These are phyloP conservation scores for Alternaria metachromatica DNA, from an alignment of 2,329 filamentous ascomycete genomes.

Conservation along the genomic window DNA sequence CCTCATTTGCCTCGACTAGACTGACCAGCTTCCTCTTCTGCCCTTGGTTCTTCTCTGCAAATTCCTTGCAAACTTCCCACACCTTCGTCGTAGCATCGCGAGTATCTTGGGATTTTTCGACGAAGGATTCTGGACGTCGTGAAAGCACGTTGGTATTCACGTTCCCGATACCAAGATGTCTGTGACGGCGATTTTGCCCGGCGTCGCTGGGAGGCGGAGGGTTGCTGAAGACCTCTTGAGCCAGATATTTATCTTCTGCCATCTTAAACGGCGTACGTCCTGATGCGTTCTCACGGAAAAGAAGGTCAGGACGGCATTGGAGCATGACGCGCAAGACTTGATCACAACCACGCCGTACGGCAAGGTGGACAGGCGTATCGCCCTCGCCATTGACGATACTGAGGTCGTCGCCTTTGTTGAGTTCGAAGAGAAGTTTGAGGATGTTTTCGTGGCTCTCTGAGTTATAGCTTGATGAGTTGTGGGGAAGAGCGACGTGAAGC, in stretches of 20 bases:
- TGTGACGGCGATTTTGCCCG: background rate
- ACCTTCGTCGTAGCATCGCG: constrained; percentile 30
- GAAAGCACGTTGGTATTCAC: background rate
- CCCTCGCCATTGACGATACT: constrained; percentile 68
- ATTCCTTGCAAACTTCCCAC: constrained; percentile 48
- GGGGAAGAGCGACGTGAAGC: constrained; percentile 10
- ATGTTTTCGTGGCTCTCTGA: constrained; percentile 2
- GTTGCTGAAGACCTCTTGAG: constrained; percentile 35
- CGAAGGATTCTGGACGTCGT: constrained; percentile 25
- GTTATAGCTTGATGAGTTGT: background rate
- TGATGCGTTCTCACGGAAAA: constrained; percentile 76
- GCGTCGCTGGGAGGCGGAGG: constrained; percentile 16
- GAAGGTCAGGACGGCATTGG: constrained; percentile 62
- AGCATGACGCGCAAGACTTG: constrained; percentile 58
- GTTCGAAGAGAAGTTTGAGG: constrained; percentile 38
- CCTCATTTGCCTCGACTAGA: constrained; percentile 66
- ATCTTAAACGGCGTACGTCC: constrained; percentile 76
- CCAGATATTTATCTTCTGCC: constrained; percentile 63
- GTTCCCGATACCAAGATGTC: background rate
- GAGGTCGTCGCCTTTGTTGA: constrained; percentile 56
- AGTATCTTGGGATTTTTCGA: constrained; percentile 8
- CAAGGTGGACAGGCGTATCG: constrained; percentile 69
- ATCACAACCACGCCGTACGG: constrained; percentile 52
- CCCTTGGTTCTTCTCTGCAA: constrained; percentile 29
- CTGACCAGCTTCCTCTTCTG: constrained; percentile 62